Base-by-base conservation (phyloP, 2,329 filamentous ascomycete genomes). In the Tolypocladium ophioglossoides region DNA sequence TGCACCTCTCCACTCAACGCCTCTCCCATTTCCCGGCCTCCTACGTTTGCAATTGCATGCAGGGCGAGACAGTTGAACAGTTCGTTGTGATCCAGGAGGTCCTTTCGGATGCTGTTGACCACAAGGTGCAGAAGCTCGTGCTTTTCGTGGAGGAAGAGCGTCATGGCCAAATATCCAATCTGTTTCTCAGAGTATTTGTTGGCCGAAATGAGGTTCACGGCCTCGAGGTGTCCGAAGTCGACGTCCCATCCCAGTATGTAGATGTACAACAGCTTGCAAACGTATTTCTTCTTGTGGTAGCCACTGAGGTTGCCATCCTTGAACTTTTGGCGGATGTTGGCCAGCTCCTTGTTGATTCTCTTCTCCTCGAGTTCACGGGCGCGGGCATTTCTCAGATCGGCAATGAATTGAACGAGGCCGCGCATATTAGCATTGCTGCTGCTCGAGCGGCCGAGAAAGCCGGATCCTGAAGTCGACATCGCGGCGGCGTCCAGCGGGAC, bases 271-370 rank as follows among this genome's bases (percentile, higher is more conserved):
- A 99, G 83, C 84, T 99, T 99, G 89, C 94, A 99, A 62, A 99
- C 94, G 70, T 99, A 99, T 87, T 99, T 99, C 82, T 99, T 99
- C 79, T 95, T 96, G 78, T 96, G 91, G 69, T 99, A 99, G 61
- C 94, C 95, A 68, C 87, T 96, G 55, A 99, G 77, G 67, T 81
- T 94, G 60, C 91, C 91, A 70, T 94, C 89, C 80, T 95, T 96
- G 78, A 97, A 99, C 74, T 97, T 97, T 75, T 96, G 90, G 66
- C 85, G 85, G 70, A 99, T 99, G 68, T 99, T 99, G 68, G 94
- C 94, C 70, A 99, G 75, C 76, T 99, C 94, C 77, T 99, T 99
- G 73, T 99, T 99, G 76, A 99, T 97, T 68, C 94, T 83, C 80
- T 99, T 99, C 78, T 99, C 94, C 71, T 99, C 94, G 59, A 99